Evolutionary conservation across 2,329 filamentous ascomycete genomes (phyloP).

Genomic region (Pseudocercospora macadamiae): DNA sequence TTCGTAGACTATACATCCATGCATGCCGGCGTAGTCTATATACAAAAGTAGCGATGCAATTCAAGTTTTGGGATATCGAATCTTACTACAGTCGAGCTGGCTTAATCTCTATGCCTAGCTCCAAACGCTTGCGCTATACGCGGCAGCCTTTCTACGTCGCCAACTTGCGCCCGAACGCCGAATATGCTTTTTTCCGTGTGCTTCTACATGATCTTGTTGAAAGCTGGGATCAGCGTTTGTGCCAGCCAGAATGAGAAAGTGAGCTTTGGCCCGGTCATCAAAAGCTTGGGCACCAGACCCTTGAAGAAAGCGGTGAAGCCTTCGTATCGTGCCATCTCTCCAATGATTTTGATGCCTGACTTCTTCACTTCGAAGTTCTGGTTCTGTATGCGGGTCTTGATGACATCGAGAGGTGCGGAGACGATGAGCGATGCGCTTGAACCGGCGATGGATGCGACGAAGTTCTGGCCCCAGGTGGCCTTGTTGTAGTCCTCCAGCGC

Average conservation of each 20-base stretch:
- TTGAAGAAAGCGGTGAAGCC: conserved; percentile 92
- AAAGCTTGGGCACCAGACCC: conserved; percentile 91
- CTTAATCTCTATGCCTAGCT: not conserved
- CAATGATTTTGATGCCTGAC: conserved; percentile 86
- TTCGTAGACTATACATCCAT: conserved; percentile 5
- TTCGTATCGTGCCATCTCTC: conserved; percentile 92
- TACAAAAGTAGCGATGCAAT: not conserved
- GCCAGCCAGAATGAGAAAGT: conserved; percentile 99
- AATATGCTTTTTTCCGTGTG: not conserved
- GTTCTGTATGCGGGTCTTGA: conserved; percentile 98
- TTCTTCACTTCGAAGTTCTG: conserved; percentile 98
- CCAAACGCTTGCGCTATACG: conserved; percentile 5
- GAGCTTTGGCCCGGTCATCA: conserved; percentile 98
- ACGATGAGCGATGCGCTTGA: conserved; percentile 94
- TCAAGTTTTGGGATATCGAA: not conserved
- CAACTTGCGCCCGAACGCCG: conserved; percentile 19
- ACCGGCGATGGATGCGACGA: conserved; percentile 91
- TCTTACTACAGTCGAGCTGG: not conserved
- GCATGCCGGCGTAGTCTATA: not conserved
- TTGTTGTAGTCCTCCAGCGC: conserved; percentile 91
- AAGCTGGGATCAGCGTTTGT: conserved; percentile 94
- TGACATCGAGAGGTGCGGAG: conserved; percentile 93
- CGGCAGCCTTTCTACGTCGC: conserved; percentile 2
- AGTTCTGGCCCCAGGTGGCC: conserved; percentile 94
- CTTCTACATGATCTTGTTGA: conserved; percentile 67